Base-by-base conservation (phyloP, 345 rosid genomes). In the Cardiospermum halicacabum region DNA sequence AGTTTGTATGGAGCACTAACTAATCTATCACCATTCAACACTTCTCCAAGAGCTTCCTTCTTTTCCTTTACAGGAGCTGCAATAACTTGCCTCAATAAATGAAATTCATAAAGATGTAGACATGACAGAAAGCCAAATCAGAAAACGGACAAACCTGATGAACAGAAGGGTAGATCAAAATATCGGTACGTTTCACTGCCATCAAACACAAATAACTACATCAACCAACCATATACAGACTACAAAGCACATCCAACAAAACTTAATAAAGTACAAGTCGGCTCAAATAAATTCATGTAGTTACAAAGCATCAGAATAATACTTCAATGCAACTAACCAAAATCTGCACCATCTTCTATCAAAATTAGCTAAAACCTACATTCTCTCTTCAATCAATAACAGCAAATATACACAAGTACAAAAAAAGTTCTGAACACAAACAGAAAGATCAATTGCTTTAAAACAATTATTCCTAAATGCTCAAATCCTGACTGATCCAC, bases 31-130 rank as follows among this genome's bases (percentile, higher is more conserved):
- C 89, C 93, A 65, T 87, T 87, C 45, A 87, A 75, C 53, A 87
- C 80, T 64, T 87, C 89, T 43, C 89, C 89, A 48, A 87, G 83
- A 63, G 89, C 89, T 79, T 87, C 86, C 74, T 64, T 76, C 62
- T 79, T 82, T 34, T 76, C 79, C 53, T 67, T 79, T 54, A 27
- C 53, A 5, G 72, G 83, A 67, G 67, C 83, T 82, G 69, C 57
- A 36, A 22, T 16, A 73, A 24, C 43, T 50, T 58, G 27, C 42
- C 19, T 58, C 32, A 21, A 13, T 67, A 30, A 58, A 27, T n/a
- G 19, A 26, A 45, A 1, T 65, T 16, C 26, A 4, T 12, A 39
- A 8, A 49, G 25, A 68, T 7, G 6, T 2, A 68, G 27, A 10
- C 21, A 26, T 59, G 27, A 13, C 28, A 8, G 4, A 8, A 19